A percentile compares a stretch with the other conserved stretches of the same genome.
Evolutionary conservation across 1,284 basidiomycete genomes (phyloP).

Genomic region (Naganishia liquefaciens): DNA sequence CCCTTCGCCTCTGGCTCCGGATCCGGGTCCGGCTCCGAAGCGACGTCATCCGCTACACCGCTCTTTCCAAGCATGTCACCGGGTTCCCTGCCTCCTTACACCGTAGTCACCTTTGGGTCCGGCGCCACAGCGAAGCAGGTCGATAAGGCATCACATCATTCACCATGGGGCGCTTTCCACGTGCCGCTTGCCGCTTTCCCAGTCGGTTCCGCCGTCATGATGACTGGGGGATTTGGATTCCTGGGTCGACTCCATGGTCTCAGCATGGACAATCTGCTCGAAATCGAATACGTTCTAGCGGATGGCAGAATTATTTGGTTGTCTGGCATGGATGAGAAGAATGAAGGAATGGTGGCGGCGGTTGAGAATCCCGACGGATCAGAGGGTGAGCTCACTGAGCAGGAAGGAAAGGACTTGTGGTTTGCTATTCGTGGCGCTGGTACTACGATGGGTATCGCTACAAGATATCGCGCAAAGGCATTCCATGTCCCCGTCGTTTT

Average conservation of each 20-base stretch:
- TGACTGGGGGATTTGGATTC: conserved; percentile 87
- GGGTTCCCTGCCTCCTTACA: conserved; percentile 64
- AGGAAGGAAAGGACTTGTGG: conserved; percentile 63
- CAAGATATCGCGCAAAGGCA: conserved; percentile 79
- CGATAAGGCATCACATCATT: conserved; percentile 69
- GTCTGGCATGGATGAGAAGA: conserved; percentile 58
- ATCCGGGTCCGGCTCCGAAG: conserved; percentile 17
- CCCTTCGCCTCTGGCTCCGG: not conserved
- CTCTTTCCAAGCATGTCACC: conserved; percentile 35
- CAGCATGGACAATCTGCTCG: conserved; percentile 77
- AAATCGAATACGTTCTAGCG: conserved; percentile 74
- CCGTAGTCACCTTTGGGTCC: conserved; percentile 77
- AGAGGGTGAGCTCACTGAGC: conserved; percentile 38
- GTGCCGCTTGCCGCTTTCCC: conserved; percentile 66
- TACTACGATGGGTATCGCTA: conserved; percentile 78
- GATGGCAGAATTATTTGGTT: conserved; percentile 68
- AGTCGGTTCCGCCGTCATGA: conserved; percentile 69
- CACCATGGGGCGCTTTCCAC: conserved; percentile 81
- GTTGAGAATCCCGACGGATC: conserved; percentile 38
- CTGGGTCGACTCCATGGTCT: conserved; percentile 77
- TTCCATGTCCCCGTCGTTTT: conserved; percentile 84
- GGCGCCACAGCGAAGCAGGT: conserved; percentile 78
- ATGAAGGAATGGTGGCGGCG: conserved; percentile 22
- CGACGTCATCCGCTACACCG: conserved; percentile 36
- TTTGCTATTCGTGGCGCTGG: conserved; percentile 87